Conservation (phyloP, 805 yeast genomes). For the Barnettozyma siamensis region DNA sequence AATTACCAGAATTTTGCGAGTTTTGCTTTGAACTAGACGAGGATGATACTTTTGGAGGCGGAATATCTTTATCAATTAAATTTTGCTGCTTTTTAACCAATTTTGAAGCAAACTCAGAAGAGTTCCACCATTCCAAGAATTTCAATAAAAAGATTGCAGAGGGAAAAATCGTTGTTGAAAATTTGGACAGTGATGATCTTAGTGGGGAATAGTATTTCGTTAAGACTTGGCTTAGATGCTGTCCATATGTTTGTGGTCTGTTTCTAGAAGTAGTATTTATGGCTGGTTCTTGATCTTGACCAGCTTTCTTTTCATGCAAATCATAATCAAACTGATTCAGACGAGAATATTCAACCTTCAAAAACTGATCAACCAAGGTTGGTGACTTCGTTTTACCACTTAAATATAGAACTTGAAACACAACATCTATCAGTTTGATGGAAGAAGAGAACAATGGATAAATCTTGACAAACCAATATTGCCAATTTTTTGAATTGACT, state of each 20-base stretch:
- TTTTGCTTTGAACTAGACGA: conserved; percentile 7
- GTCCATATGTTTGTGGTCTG: conserved; percentile 25
- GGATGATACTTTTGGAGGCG: conserved; percentile 26
- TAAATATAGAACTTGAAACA: conserved; percentile 57
- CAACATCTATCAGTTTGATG: conserved; percentile 43
- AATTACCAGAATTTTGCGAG: conserved; percentile 35
- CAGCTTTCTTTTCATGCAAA: conserved; percentile 13
- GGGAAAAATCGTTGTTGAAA: conserved; percentile 53
- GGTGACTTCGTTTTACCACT: conserved; percentile 64
- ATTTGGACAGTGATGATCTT: conserved; percentile 12
- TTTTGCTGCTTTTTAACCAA: conserved; percentile 44
- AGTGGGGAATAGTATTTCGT: conserved; percentile 15
- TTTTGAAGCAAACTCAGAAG: conserved; percentile 62
- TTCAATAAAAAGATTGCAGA: conserved; percentile 74
- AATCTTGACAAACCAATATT: conserved; percentile 43
- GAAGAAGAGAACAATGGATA: conserved; percentile 56
- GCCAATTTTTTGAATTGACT: conserved; percentile 24
- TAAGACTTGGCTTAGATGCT: conserved; percentile 12
- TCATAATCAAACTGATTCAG: conserved; percentile 25
- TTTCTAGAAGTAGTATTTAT: background rate
- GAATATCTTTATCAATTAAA: conserved; percentile 41
- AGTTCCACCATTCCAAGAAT: conserved; percentile 91
- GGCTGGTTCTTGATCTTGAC: background rate
- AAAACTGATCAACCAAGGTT: conserved; percentile 51
- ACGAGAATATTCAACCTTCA: conserved; percentile 57